Evolutionary conservation across 2,329 filamentous ascomycete species (phyloP).

Genomic region (Exophiala lecanii-corni): DNA sequence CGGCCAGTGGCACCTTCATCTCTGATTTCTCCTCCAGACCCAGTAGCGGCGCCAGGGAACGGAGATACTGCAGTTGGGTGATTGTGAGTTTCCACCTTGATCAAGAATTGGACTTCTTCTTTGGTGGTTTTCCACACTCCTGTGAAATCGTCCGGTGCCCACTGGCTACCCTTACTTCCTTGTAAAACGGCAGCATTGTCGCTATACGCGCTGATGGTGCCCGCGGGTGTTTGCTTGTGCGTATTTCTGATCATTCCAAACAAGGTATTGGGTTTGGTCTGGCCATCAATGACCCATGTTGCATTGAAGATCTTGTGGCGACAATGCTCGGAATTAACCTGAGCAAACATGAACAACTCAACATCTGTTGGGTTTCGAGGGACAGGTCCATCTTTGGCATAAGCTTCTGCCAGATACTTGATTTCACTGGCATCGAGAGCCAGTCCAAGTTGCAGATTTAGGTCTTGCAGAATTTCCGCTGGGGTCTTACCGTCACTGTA

Average conservation of each 20-base stretch:
- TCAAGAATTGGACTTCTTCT: constrained; percentile 79
- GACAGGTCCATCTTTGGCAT: constrained; percentile 58
- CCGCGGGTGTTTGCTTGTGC: constrained; percentile 69
- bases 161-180: constrained; percentile 67
- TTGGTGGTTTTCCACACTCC: constrained; percentile 84
- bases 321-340: constrained; percentile 97
- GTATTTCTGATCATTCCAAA: constrained; percentile 98
- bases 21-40: constrained; percentile 90
- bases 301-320: constrained; percentile 92
- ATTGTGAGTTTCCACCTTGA: constrained; percentile 97
- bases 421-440: constrained; percentile 86
- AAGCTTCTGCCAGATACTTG: constrained; percentile 85
- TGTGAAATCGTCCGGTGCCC: constrained; percentile 81
- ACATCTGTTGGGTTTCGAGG: constrained; percentile 73
- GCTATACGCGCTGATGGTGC: constrained; percentile 92
- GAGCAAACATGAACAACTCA: constrained; percentile 98
- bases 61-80: constrained; percentile 95
- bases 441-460: constrained; percentile 78
- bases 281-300: constrained; percentile 88
- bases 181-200: constrained; percentile 94
- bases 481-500: constrained; percentile 62
- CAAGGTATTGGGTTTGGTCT: constrained; percentile 70
- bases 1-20: constrained; percentile 92
- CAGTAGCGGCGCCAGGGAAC: constrained; percentile 88
- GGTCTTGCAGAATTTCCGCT: constrained; percentile 68